Percentiles rank a stretch among this genome's conserved stretches.
These are phyloP conservation scores for Aspergillus hiratsukae DNA, from an alignment of 2,329 filamentous ascomycete species.

Conservation along the genomic window DNA sequence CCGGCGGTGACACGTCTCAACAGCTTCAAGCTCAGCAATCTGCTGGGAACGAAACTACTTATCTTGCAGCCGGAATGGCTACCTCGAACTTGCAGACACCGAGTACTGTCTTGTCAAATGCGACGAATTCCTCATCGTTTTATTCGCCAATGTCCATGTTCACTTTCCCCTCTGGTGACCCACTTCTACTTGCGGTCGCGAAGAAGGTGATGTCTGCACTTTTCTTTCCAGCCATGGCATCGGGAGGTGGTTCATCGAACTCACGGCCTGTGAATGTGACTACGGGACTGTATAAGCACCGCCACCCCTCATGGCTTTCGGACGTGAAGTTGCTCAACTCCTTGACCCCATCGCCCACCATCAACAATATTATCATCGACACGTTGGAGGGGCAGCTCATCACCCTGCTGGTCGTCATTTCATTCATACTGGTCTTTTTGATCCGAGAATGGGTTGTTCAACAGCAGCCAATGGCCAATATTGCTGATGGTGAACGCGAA, in stretches of 20 bases:
- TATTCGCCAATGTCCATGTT: conserved; percentile 37
- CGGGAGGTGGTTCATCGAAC: conserved; percentile 23
- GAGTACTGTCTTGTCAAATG: conserved; percentile 19
- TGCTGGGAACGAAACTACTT: conserved; percentile 25
- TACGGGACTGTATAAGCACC: conserved; percentile 23
- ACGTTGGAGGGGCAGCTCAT: conserved; percentile 91
- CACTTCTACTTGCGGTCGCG: conserved; percentile 43
- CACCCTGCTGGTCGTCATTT: conserved; percentile 83
- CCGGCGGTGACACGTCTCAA: conserved; percentile 26
- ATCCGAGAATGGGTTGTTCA: conserved; percentile 98
- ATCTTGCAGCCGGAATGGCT: conserved; percentile 15
- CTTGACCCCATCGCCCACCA: conserved; percentile 61
- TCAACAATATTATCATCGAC: conserved; percentile 78
- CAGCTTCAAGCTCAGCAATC: conserved; percentile 18
- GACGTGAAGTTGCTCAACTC: conserved; percentile 52
- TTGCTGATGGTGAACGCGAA: conserved; percentile 55
- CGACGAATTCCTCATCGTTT: conserved; percentile 25
- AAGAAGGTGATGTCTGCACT: conserved; percentile 40
- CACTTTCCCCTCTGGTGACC: conserved; percentile 41
- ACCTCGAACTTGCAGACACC: conserved; percentile 21
- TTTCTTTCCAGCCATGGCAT: conserved; percentile 29
- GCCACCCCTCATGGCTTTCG: conserved; percentile 52
- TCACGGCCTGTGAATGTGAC: conserved; percentile 23
- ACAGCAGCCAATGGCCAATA: conserved; percentile 88
- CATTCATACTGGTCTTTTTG: conserved; percentile 93